Evolutionary conservation across 805 yeast genomes (phyloP).

Genomic region (Yamadazyma kitorensis): DNA sequence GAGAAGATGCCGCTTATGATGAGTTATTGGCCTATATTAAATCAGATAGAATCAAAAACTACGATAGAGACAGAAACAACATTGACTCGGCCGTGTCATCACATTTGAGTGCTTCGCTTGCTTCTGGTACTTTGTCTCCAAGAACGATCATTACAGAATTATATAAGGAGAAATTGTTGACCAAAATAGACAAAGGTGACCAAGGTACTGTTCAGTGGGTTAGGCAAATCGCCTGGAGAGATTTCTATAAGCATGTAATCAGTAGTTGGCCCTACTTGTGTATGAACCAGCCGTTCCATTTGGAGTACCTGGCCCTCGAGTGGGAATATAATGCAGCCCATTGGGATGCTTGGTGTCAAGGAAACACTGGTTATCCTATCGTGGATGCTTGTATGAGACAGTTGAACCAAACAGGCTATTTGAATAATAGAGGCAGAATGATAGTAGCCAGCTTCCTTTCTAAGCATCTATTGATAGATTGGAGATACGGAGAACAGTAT

Average conservation of each 20-base stretch:
- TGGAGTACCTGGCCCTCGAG: slow-evolving; percentile 37
- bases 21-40: slow-evolving; percentile 18
- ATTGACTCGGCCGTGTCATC: slow-evolving; percentile 34
- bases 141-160: slow-evolving; percentile 34
- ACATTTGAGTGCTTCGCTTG: slow-evolving; percentile 43
- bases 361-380: slow-evolving; percentile 54
- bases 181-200: slow-evolving; percentile 23
- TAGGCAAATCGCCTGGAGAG: slow-evolving; percentile 59
- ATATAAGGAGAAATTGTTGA: slow-evolving; percentile 22
- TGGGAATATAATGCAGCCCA: slow-evolving; percentile 43
- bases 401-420: slow-evolving; percentile 48
- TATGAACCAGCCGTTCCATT: slow-evolving; percentile 49
- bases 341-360: slow-evolving; percentile 51
- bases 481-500: slow-evolving; percentile 54
- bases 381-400: slow-evolving; percentile 60
- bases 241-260: slow-evolving; percentile 50
- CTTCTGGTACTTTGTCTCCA: slow-evolving; percentile 46
- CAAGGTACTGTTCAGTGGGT: slow-evolving; percentile 42
- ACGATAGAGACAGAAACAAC: slow-evolving; percentile 29
- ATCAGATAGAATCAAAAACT: slow-evolving; percentile 23
- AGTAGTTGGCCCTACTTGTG: slow-evolving; percentile 49
- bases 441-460: slow-evolving; percentile 50
- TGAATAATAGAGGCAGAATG: slow-evolving; percentile 55
- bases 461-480: slow-evolving; percentile 50
- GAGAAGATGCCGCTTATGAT: slow-evolving; percentile 32